phyloP scores from a whole-genome alignment of 2,329 filamentous ascomycete genomes.

The Talaromyces sp. region DNA sequence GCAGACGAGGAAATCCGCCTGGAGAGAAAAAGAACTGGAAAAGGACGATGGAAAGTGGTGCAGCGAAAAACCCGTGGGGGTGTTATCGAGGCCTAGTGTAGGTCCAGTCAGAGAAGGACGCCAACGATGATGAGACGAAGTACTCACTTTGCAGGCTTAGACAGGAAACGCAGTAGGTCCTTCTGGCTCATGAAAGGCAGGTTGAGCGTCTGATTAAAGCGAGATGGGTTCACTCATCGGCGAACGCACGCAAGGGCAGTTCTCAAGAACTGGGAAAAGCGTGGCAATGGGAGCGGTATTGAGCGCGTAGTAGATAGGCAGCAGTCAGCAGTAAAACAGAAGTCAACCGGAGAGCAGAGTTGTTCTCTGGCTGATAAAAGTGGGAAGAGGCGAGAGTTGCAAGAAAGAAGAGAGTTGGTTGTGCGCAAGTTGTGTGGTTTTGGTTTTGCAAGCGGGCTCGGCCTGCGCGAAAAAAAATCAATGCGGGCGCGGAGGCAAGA shows the following conservation, averaged over 20 bases:
- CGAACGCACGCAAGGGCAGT: conserved; percentile 19
- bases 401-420: neutral
- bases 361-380: neutral
- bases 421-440: neutral
- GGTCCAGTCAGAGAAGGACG: conserved; percentile 4
- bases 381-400: neutral
- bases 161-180: conserved; percentile 87
- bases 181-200: conserved; percentile 78
- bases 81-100: conserved; percentile 59
- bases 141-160: conserved; percentile 86
- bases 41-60: conserved; percentile 8
- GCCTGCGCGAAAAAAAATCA: neutral
- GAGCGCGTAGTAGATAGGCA: neutral
- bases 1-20: conserved; percentile 66
- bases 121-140: neutral
- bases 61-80: conserved; percentile 23
- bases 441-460: neutral
- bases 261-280: neutral
- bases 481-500: neutral
- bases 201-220: conserved; percentile 25
- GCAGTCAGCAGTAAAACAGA: neutral
- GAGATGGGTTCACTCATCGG: conserved; percentile 27
- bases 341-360: neutral
- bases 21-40: conserved; percentile 14
- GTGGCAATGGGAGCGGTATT: neutral